Conservation (phyloP, 163 green algal genomes). For the Picocystis sp. region DNA sequence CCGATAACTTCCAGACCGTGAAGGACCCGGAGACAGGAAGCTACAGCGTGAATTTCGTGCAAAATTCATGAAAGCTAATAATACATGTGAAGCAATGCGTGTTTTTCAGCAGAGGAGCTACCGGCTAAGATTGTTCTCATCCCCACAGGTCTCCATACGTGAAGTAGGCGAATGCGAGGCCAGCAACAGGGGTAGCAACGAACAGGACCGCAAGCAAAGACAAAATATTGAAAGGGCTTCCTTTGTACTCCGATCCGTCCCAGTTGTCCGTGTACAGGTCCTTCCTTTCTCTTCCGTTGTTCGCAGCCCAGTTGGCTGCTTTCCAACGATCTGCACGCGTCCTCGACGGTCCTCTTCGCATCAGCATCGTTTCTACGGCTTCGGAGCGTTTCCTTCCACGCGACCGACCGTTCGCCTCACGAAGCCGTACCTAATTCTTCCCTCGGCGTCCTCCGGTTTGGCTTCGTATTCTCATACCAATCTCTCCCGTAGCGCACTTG, state of each 20-base stretch:
- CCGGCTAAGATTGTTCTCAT: constrained; percentile 6
- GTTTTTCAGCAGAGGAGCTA: too few species aligned
- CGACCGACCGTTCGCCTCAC: too few species aligned
- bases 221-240: constrained; percentile 26
- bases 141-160: constrained; percentile 28
- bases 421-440: too few species aligned
- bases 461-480: too few species aligned
- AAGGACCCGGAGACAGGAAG: constrained; percentile 78
- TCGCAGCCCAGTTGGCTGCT: constrained; percentile 26
- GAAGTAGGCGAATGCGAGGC: constrained; percentile 25
- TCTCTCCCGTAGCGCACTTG: too few species aligned
- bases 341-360: too few species aligned
- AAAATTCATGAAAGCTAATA: constrained; percentile 9
- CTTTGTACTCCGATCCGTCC: constrained; percentile 35
- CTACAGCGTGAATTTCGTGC: constrained; percentile 84
- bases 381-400: too few species aligned
- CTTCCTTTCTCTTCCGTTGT: constrained; percentile 40
- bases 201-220: constrained; percentile 16
- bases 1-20: constrained; percentile 96
- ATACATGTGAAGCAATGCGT: too few species aligned
- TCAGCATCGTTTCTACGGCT: too few species aligned
- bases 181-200: constrained; percentile 19
- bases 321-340: too few species aligned
- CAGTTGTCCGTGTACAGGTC: constrained; percentile 50
- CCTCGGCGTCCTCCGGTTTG: too few species aligned